phyloP scores from a whole-genome alignment of 1,139 yeast species.

The Taphrina wiesneri region DNA sequence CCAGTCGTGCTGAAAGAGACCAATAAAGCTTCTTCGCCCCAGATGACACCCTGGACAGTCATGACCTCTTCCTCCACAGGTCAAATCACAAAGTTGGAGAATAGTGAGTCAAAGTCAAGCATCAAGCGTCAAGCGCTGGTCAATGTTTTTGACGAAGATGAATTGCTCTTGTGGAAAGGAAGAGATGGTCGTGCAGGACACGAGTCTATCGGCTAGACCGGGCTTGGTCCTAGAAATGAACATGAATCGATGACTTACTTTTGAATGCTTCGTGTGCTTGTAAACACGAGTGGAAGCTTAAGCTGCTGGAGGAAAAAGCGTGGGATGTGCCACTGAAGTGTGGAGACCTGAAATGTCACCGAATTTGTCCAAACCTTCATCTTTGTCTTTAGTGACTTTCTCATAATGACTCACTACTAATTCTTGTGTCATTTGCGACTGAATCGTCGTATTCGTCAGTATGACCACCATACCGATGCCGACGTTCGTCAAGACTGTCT shows the following conservation, averaged over 20 bases:
- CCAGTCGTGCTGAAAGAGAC: not conserved
- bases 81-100: not conserved
- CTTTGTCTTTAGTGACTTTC: too few species aligned
- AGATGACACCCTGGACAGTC: not conserved
- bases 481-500: conserved; percentile 13
- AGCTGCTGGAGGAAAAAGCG: not conserved
- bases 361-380: not conserved
- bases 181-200: not conserved
- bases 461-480: conserved; percentile 17
- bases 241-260: not conserved
- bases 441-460: not conserved
- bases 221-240: not conserved
- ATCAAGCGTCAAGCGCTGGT: not conserved
- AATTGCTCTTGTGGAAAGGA: not conserved
- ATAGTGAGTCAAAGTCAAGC: not conserved
- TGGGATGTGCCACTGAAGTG: not conserved
- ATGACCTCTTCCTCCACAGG: conserved; percentile 1
- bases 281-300: not conserved
- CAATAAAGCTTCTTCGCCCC: not conserved
- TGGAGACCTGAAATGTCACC: not conserved
- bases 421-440: not conserved
- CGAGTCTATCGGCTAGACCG: too few species aligned
- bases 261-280: not conserved
- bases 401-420: too few species aligned
- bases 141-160: not conserved